phyloP scores from a whole-genome alignment of 306 rosid species.

The Cyamopsis tetragonoloba region DNA sequence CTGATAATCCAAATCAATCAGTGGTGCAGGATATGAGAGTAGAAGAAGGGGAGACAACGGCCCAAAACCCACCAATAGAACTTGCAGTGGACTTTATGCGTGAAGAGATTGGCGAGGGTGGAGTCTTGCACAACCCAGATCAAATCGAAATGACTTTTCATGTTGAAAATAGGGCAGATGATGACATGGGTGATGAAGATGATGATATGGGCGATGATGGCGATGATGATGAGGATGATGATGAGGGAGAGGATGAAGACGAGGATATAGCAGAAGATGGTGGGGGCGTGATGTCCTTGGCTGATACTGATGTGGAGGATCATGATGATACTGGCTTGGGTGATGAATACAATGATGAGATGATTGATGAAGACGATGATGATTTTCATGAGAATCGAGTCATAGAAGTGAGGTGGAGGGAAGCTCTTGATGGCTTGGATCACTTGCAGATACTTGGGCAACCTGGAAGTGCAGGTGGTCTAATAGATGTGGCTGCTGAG shows the following conservation, averaged over 20 bases:
- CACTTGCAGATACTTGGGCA: conserved; percentile 94
- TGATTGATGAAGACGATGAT: conserved; percentile 93
- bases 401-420: conserved; percentile 97
- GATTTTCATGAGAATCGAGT: conserved; percentile 95
- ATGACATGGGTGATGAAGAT: conserved; percentile 97
- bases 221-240: conserved; percentile 96
- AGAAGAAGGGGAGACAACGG: conserved; percentile 61
- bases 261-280: conserved; percentile 97
- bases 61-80: conserved; percentile 64
- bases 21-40: conserved; percentile 70
- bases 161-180: conserved; percentile 86
- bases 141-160: conserved; percentile 87
- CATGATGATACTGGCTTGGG: conserved; percentile 90
- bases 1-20: conserved; percentile 46
- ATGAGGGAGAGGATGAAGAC: conserved; percentile 90
- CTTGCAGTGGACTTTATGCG: conserved; percentile 89
- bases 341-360: conserved; percentile 88
- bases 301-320: conserved; percentile 93
- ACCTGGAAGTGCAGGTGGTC: conserved; percentile 72
- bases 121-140: conserved; percentile 61
- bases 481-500: conserved; percentile 87
- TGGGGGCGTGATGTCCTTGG: conserved; percentile 86
- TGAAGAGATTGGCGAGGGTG: conserved; percentile 80
- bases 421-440: conserved; percentile 94
- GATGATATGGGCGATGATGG: conserved; percentile 98